Evolutionary conservation across 495 filamentous ascomycete species (phyloP), one percentile per base, ranked within the genome.

Genomic region (Lophiotrema nucula): DNA sequence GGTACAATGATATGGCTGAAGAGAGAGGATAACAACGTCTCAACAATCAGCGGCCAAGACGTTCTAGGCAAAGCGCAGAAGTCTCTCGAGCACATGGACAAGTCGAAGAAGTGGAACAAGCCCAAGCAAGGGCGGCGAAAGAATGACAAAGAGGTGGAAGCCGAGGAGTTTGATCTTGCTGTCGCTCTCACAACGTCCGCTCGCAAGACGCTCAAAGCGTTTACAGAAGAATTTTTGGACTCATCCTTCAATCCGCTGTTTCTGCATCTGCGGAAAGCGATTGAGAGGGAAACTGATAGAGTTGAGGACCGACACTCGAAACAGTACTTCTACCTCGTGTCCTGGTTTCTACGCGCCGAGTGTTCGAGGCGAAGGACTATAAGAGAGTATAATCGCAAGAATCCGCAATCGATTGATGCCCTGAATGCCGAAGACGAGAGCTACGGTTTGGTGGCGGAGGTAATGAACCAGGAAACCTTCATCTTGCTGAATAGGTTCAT

Each of bases 1-100:
- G 95, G 95, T 1, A 95, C 91, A 13, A 96, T 97, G 86, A 86
- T 96, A 18, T 97, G 95, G 93, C 84, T 99, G 37, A 90, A 97
- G 73, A 79, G 89, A 47, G 87, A 88, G 51, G 88, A 93, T 67
- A 76, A 79, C 6, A 81, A 82, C 62, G 77, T 92, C 43, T 85
- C 88, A 4, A 92, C 91, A 0, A 83, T 99, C 2, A 89, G 89
- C 1, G 95, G 95, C 8, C 95, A 97, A 69, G 83, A 87, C 60
- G 84, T 86, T 15, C 78, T 97, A 48, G 80, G 85, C 21, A 84
- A 92, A 58, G 78, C 80, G n/a, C 81, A 88, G 47, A 76, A 80
- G 8, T 85, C 83, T n/a, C 75, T 91, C 43, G 73, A 80, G 23
- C 92, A 96, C 70, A 95, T 97, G 86, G 95, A 99, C 67, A 83